Evolutionary conservation across 371 early-diverging fungal genomes (phyloP), one percentile per base, ranked within the genome.

Genomic region (Lichtheimia hyalospora): DNA sequence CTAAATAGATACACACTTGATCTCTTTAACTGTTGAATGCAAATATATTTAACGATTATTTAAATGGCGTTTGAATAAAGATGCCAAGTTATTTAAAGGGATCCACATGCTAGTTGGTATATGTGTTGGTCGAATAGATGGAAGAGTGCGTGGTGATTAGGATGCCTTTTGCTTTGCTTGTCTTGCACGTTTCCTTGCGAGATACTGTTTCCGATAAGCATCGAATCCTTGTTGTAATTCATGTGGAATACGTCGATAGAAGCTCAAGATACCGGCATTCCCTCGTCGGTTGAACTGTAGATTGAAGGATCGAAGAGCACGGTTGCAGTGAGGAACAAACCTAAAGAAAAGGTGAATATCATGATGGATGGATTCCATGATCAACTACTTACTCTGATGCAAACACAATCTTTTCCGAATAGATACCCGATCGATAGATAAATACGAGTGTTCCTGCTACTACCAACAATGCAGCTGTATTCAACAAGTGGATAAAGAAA

Each of bases 271-370:
- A 18, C 81, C 85, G 8, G 64, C 58, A 39, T 70, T 70, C 54
- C 80, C 79, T 3, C 71, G 73, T 16, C 56, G 61, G 57, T 84
- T 84, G 60, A 88, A 89, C 50, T 84, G 80, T 63, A 90, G 71
- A 55, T 90, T 88, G 68, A 86, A 90, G n/a, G 83, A 74, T 21
- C 74, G 65, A n/a, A 90, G 71, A 16, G 85, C 82, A 42, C 83
- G 78, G 57, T 90, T 90, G 55, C 85, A 85, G 43, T 87, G 88
- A 24, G 84, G 81, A 10, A 86, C 82, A 69, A 84, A 88, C 68
- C 88, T 89, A 64, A 10, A 28, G 20, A 24, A 10, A 8, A 34
- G 8, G 7, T 27, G 5, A 27, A 27, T 34, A 8, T 34, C 34
- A 34, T 34, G 10, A 34, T 34, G 1, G 2, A 4, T 34, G 5